Percentiles rank a stretch among this genome's conserved stretches.
Evolutionary conservation across 2,329 filamentous ascomycete genomes (phyloP).

Genomic region (Emergomyces africanus): DNA sequence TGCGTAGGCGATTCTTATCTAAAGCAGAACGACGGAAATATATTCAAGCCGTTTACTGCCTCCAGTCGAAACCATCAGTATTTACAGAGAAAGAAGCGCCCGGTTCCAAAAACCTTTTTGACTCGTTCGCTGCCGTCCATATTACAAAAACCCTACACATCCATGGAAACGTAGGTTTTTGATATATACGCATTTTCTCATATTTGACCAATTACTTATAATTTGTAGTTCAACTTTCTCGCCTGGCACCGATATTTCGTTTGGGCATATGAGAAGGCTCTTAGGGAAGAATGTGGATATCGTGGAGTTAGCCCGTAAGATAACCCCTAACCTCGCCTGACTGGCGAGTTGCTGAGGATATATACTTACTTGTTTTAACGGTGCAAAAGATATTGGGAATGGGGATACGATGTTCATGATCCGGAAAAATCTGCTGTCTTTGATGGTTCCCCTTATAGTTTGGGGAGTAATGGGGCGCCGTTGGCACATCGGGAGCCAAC

Average conservation of each 20-base stretch:
- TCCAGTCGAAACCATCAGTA: conserved; percentile 8
- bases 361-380: neutral
- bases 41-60: conserved; percentile 11
- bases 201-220: neutral
- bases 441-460: conserved; percentile 19
- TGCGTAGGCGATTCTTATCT: conserved; percentile 7
- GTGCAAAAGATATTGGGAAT: conserved; percentile 19
- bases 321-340: no score
- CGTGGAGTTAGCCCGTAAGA: conserved; percentile 14
- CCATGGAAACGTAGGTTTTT: conserved; percentile 9
- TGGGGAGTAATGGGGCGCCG: conserved; percentile 16
- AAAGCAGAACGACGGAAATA: conserved; percentile 9
- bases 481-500: conserved; percentile 1
- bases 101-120: conserved; percentile 11
- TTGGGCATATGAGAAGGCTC: conserved; percentile 24
- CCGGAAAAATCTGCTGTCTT: conserved; percentile 13
- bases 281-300: conserved; percentile 30
- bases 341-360: neutral
- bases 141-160: conserved; percentile 10
- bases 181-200: neutral
- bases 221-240: conserved; percentile 12
- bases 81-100: conserved; percentile 7
- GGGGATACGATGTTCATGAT: conserved; percentile 13
- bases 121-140: conserved; percentile 9
- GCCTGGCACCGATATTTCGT: conserved; percentile 29